Conservation (phyloP, 2,329 filamentous ascomycete genomes). For the Cladosporium colombiae region DNA sequence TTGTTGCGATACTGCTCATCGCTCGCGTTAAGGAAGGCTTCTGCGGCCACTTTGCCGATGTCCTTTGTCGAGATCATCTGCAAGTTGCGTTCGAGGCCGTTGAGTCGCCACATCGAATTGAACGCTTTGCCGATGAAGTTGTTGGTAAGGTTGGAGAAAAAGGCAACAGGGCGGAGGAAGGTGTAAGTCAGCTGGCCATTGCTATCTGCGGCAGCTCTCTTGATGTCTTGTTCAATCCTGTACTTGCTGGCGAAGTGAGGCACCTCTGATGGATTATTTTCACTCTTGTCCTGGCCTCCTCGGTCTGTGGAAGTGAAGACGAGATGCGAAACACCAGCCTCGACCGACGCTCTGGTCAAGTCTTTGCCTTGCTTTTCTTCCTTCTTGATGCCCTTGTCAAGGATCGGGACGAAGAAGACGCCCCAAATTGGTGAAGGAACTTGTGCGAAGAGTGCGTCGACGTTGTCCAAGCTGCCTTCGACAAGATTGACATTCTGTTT, state of each 20-base stretch:
- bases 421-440: slow-evolving; percentile 31
- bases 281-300: slow-evolving; percentile 56
- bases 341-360: slow-evolving; percentile 54
- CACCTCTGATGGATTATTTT: slow-evolving; percentile 56
- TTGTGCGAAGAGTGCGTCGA: slow-evolving; percentile 51
- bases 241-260: slow-evolving; percentile 64
- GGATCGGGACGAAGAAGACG: slow-evolving; percentile 31
- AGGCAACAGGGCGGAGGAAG: slow-evolving; percentile 62
- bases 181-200: slow-evolving; percentile 59
- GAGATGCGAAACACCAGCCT: slow-evolving; percentile 59
- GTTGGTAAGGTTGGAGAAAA: slow-evolving; percentile 61
- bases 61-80: slow-evolving; percentile 44
- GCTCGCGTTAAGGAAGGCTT: slow-evolving; percentile 48
- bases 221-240: slow-evolving; percentile 58
- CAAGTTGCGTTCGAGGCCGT: slow-evolving; percentile 25
- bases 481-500: slow-evolving; percentile 55
- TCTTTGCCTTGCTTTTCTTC: slow-evolving; percentile 59
- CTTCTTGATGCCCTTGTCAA: slow-evolving; percentile 16
- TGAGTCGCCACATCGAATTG: slow-evolving; percentile 44
- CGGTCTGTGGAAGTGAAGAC: slow-evolving; percentile 56
- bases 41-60: slow-evolving; percentile 54
- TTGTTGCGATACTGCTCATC: slow-evolving; percentile 45
- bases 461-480: slow-evolving; percentile 58
- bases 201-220: slow-evolving; percentile 24
- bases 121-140: slow-evolving; percentile 53